Evolutionary conservation across 176 grass and related monocot genomes (phyloP).

Genomic region (Zizania latifolia): DNA sequence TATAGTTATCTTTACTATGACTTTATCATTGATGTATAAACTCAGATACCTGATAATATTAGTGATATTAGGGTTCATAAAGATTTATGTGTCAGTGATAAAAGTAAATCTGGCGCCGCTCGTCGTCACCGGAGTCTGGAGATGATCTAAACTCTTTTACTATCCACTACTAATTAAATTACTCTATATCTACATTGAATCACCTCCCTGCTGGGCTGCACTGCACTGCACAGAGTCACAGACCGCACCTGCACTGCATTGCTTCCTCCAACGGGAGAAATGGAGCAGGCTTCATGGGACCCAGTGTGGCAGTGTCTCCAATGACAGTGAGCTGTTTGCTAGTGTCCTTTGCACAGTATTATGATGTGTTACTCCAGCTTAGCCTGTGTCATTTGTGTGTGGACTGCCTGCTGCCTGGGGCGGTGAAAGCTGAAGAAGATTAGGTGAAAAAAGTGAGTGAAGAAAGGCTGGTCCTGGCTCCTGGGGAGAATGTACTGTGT

Average conservation of each 20-base stretch:
- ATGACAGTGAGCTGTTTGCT: conserved; percentile 12
- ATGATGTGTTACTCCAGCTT: neutral
- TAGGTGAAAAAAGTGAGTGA: neutral
- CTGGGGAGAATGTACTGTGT: too few species aligned
- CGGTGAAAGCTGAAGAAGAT: conserved; percentile 15
- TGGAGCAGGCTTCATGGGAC: neutral
- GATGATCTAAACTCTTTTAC: conserved; percentile 15
- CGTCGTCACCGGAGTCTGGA: too few species aligned
- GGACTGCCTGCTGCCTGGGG: neutral
- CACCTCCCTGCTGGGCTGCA: neutral
- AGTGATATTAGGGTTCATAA: too few species aligned
- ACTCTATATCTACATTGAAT: neutral
- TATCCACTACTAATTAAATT: neutral
- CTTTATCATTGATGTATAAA: too few species aligned
- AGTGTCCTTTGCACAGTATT: neutral
- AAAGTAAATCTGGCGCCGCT: too few species aligned
- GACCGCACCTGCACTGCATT: neutral
- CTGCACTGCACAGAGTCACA: too few species aligned
- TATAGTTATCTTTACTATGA: too few species aligned
- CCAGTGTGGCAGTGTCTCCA: neutral
- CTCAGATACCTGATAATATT: too few species aligned
- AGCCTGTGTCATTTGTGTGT: neutral
- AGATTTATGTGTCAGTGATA: too few species aligned
- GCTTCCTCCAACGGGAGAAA: conserved; percentile 28
- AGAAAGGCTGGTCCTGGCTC: neutral